A percentile compares a stretch with the other conserved stretches of the same genome.
phyloP scores from a whole-genome alignment of 441 rosid species.

The Breynia disticha region DNA sequence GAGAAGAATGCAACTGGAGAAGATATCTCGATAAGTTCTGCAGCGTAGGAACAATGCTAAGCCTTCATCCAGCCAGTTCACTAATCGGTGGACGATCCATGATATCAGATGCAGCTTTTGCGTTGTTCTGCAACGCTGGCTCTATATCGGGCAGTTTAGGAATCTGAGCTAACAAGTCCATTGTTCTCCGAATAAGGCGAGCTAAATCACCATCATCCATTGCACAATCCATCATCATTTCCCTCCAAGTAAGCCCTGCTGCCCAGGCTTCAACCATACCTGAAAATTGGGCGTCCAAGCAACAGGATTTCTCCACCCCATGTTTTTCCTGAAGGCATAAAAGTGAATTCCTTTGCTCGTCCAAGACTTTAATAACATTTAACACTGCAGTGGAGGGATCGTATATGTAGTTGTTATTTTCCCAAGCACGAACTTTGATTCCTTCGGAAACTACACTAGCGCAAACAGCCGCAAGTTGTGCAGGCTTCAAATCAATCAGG shows the following conservation, averaged over 20 bases:
- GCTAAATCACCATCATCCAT: slow-evolving; percentile 97
- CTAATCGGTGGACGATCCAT: slow-evolving; percentile 95
- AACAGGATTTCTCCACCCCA: slow-evolving; percentile 56
- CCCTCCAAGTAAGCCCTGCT: slow-evolving; percentile 88
- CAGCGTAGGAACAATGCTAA: background rate
- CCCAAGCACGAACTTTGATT: slow-evolving; percentile 70
- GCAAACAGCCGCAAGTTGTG: slow-evolving; percentile 79
- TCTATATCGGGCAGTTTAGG: slow-evolving; percentile 88
- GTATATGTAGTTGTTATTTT: slow-evolving; percentile 57
- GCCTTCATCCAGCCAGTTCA: slow-evolving; percentile 56
- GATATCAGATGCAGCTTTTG: slow-evolving; percentile 50
- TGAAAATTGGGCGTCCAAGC: slow-evolving; percentile 70
- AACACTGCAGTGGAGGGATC: slow-evolving; percentile 61
- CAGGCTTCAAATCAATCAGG: slow-evolving; percentile 61
- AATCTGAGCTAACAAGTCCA: slow-evolving; percentile 80
- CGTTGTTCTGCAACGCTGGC: slow-evolving; percentile 47
- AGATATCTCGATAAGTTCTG: too few relatives aligned
- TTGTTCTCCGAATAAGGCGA: slow-evolving; percentile 70
- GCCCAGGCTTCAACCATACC: slow-evolving; percentile 99
- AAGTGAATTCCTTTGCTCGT: slow-evolving; percentile 54
- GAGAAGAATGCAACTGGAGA: too few relatives aligned
- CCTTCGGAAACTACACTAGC: slow-evolving; percentile 84
- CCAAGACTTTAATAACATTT: slow-evolving; percentile 43
- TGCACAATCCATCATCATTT: slow-evolving; percentile 90
- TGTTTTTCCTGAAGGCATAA: slow-evolving; percentile 69